Base-by-base conservation (phyloP, 257 asterid genomes). In the Ehretia macrophylla region DNA sequence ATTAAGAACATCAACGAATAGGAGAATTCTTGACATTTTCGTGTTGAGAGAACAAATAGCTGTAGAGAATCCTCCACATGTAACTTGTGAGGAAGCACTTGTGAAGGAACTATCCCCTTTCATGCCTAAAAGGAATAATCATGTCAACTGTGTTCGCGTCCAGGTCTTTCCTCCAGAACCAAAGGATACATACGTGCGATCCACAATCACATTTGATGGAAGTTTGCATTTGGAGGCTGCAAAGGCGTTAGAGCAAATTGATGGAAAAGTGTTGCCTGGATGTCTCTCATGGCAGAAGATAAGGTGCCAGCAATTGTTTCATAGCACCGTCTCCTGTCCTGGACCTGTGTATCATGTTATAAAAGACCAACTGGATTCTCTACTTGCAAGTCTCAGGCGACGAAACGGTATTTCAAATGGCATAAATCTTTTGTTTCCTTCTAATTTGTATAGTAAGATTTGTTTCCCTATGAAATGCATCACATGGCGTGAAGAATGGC, bases 221-320 rank as follows among this genome's bases (percentile, higher is more conserved):
- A 80, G 74, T 75, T 76, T 89, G 55, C 95, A 86, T 73, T 74
- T 84, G 78, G 97, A 86, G 79, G 99, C 97, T 32, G 99, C 97
- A 19, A 79, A 59, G 76, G 96, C 97, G 37, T 75, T 93, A 72
- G 95, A 93, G 70, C 86, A 83, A 32, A 71, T 93, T 20, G 69
- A 81, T 18, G 97, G 95, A 60, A 86, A 77, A 75, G 94, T 78
- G 46, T 72, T 93, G 57, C 92, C 85, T 32, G 95, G 97, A 59
- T 81, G 84, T 75, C 70, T 59, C 21, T 11, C 69, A 0, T 93
- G 99, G 99, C 99, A 93, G 86, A 93, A 85, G 79, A 76, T 93
- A 75, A 72, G 65, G 49, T 89, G 97, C 64, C 80, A 76, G 45
- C 88, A 76, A 48, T 19, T 80, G 77, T 93, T 89, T 74, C 91